Conservation (phyloP, 1,284 basidiomycete genomes). For the Trichosporon coremiiforme region DNA sequence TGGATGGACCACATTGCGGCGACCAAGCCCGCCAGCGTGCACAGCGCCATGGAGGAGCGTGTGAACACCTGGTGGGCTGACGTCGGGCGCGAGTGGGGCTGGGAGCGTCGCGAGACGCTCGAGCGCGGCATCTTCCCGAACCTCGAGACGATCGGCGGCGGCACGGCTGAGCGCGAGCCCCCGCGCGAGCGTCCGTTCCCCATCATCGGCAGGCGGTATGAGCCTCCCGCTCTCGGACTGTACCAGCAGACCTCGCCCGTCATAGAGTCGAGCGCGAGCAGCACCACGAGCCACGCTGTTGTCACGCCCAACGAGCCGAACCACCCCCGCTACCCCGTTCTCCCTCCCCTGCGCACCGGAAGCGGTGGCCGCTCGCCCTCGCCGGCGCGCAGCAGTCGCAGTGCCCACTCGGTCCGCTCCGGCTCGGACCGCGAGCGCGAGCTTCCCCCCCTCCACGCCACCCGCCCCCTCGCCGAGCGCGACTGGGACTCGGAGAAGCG, state of each 20-base stretch:
- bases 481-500: conserved; percentile 22
- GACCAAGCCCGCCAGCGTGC: conserved; percentile 31
- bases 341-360: conserved; percentile 37
- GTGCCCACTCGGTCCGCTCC: neutral
- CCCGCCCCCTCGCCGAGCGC: conserved; percentile 8
- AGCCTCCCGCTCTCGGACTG: conserved; percentile 15
- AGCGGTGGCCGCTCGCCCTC: conserved; percentile 30
- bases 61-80: conserved; percentile 49
- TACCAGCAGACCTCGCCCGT: conserved; percentile 23
- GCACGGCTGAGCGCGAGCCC: neutral
- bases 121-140: conserved; percentile 38
- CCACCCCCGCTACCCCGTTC: conserved; percentile 30
- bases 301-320: conserved; percentile 22
- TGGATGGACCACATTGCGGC: conserved; percentile 49
- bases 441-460: neutral
- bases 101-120: conserved; percentile 39
- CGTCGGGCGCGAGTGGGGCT: conserved; percentile 46
- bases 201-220: neutral
- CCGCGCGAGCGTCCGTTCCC: neutral
- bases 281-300: conserved; percentile 23
- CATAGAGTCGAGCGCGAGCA: conserved; percentile 21
- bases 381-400: conserved; percentile 15
- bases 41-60: conserved; percentile 40
- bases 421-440: conserved; percentile 5
- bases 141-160: conserved; percentile 18